Evolutionary conservation across 192 early-diverging fungal genomes (phyloP).

Genomic region (Rhizophagus sp.): DNA sequence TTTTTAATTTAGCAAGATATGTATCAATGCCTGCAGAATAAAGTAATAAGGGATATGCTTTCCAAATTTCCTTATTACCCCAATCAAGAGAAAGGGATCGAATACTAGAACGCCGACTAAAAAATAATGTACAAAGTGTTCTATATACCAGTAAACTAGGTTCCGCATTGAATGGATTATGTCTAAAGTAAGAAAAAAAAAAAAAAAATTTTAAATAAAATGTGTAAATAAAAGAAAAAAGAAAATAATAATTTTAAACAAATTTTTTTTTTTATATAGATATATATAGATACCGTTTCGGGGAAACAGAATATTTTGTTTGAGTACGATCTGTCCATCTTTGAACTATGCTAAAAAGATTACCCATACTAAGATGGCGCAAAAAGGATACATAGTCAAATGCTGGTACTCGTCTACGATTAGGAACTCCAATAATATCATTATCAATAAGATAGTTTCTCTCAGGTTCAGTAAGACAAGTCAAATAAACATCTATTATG

Average conservation of each 20-base stretch:
- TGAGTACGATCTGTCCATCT: conserved; percentile 25
- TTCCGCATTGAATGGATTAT: neutral
- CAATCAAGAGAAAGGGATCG: conserved; percentile 23
- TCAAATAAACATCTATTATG: conserved; percentile 17
- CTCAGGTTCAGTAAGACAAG: neutral
- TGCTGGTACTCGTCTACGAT: neutral
- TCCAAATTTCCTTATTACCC: conserved; percentile 19
- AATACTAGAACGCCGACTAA: conserved; percentile 3
- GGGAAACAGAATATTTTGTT: neutral
- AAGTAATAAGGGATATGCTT: conserved; percentile 11
- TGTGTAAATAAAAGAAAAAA: neutral
- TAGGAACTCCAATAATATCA: neutral
- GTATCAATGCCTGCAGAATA: neutral
- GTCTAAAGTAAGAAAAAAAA: neutral
- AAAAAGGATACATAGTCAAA: conserved; percentile 22
- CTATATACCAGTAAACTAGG: conserved; percentile 13
- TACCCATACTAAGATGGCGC: conserved; percentile 16
- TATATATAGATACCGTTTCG: conserved; percentile 1
- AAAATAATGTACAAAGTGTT: conserved; percentile 17
- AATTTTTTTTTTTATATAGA: neutral
- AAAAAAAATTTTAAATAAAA: neutral
- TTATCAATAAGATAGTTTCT: neutral
- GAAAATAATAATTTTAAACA: neutral
- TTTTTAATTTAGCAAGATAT: neutral
- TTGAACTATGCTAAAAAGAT: conserved; percentile 16